Conservation (phyloP, 495 filamentous ascomycete genomes). For the Penicillium argentinense region DNA sequence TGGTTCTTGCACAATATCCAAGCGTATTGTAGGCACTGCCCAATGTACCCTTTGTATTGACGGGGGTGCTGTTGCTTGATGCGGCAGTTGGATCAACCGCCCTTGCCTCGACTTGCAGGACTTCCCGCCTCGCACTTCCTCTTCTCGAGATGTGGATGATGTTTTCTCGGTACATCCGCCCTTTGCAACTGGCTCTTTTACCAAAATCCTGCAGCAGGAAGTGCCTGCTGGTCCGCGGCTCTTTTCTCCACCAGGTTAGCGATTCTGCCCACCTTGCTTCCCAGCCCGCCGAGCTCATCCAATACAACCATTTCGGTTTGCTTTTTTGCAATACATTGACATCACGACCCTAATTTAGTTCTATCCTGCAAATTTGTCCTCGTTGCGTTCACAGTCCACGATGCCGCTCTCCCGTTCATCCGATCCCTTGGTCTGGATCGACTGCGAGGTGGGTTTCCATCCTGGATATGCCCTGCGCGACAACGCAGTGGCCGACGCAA, state of each 20-base stretch:
- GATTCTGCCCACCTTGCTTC: conserved; percentile 14
- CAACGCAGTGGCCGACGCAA: too few species aligned
- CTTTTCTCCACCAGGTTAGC: conserved; percentile 28
- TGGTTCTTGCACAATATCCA: too few species aligned
- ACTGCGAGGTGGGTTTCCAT: conserved; percentile 68
- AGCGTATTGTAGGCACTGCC: too few species aligned
- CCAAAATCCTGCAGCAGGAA: background rate
- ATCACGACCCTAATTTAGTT: background rate
- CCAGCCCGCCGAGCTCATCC: too few species aligned
- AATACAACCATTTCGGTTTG: too few species aligned
- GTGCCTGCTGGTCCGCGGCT: conserved; percentile 1
- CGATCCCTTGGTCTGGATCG: conserved; percentile 80
- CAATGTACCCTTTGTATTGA: too few species aligned
- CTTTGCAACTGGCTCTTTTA: background rate
- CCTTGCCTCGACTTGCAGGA: background rate
- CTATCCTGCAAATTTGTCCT: background rate
- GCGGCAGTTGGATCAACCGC: too few species aligned
- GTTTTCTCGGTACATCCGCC: background rate
- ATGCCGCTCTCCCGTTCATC: conserved; percentile 51
- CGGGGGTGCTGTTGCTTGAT: too few species aligned
- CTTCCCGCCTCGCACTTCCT: background rate
- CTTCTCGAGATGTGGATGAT: background rate
- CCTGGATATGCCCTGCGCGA: background rate
- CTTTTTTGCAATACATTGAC: background rate
- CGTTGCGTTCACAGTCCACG: conserved; percentile 5